Percentiles rank a stretch among this genome's conserved stretches.
These are phyloP conservation scores for Lepiota brunneoincarnata DNA, from an alignment of 768 basidiomycete genomes.

Conservation along the genomic window DNA sequence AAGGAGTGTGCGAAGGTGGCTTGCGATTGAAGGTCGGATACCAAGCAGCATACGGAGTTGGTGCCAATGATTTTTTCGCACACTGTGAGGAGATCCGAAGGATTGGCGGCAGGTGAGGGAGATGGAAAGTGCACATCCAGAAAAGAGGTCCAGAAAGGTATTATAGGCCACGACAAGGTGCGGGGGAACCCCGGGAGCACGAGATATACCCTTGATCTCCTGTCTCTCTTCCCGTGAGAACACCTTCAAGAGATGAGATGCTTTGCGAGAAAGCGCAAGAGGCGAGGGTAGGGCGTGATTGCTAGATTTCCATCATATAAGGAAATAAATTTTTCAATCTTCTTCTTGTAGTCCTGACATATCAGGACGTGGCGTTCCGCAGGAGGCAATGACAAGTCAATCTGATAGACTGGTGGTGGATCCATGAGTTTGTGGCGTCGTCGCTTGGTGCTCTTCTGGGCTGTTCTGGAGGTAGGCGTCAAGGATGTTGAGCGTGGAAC, in stretches of 20 bases:
- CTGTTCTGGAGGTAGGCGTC: no score
- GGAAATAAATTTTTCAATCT: slow-evolving; percentile 24
- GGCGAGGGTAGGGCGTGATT: slow-evolving; percentile 19
- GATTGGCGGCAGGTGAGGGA: slow-evolving; percentile 34
- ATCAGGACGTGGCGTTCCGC: no score
- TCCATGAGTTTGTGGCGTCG: no score
- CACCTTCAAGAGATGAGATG: slow-evolving; percentile 25
- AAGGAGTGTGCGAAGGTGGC: slow-evolving; percentile 28
- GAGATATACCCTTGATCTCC: slow-evolving; percentile 33
- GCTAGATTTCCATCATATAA: slow-evolving; percentile 27
- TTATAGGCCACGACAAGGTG: slow-evolving; percentile 36
- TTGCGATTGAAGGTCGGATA: slow-evolving; percentile 28
- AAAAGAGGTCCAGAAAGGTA: slow-evolving; percentile 36
- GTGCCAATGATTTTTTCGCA: slow-evolving; percentile 22
- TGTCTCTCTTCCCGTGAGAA: slow-evolving; percentile 29
- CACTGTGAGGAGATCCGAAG: slow-evolving; percentile 18
- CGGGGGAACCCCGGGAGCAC: slow-evolving; percentile 27
- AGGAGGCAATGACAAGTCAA: no score
- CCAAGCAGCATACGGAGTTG: no score
- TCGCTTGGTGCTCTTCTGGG: no score
- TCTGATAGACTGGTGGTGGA: no score
- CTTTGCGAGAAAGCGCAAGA: slow-evolving; percentile 27
- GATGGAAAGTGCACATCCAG: slow-evolving; percentile 35
- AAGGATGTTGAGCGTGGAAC: no score
- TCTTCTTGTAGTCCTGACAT: slow-evolving; percentile 24